Evolutionary conservation across 2,329 filamentous ascomycete genomes (phyloP), one percentile per base, ranked within the genome.

Genomic region (Aotearoamyces nothofagi): DNA sequence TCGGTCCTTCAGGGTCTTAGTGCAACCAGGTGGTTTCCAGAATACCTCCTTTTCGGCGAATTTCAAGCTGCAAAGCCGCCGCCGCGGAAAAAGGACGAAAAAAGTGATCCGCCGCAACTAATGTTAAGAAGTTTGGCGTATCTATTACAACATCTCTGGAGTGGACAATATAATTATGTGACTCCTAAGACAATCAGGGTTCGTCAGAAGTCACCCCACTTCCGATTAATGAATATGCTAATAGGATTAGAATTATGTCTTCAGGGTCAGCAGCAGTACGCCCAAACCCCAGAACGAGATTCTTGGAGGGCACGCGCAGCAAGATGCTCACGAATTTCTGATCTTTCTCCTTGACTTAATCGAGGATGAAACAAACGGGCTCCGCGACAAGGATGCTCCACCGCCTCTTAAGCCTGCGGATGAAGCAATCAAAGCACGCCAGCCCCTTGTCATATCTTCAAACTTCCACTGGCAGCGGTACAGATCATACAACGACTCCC

Each of bases 271-370:
- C 41, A 68, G 67, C 4, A 62, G 69, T 11, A 54, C 75, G 38
- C 33, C 37, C 13, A 51, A 51, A 28, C 46, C 46, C 17, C 37
- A 32, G 39, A 69, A 69, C 33, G 61, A 67, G 5, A 63, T 69
- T 39, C 90, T 84, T 57, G 80, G 76, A 9, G 76, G 81, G 22
- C 61, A 63, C 14, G 59, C 71, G 27, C 87, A 96, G 48, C 90
- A 96, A 53, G 90, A 98, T 46, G 78, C 84, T 2, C 79, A 86
- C 39, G 90, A 96, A 44, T 92, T 92, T 41, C 74, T 87, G 39
- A 72, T 74, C 25, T 93, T 92, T 46, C 52, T 94, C 15, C 63
- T 92, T 20, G 74, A 81, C 30, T 75, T 78, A 39, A 61, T 96
- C 9, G 78, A 87, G 41, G 80, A 90, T 46, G 90, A 98, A 52